Evolutionary conservation across 2,329 filamentous ascomycete genomes (phyloP).

Genomic region (Orbilia oligospora): DNA sequence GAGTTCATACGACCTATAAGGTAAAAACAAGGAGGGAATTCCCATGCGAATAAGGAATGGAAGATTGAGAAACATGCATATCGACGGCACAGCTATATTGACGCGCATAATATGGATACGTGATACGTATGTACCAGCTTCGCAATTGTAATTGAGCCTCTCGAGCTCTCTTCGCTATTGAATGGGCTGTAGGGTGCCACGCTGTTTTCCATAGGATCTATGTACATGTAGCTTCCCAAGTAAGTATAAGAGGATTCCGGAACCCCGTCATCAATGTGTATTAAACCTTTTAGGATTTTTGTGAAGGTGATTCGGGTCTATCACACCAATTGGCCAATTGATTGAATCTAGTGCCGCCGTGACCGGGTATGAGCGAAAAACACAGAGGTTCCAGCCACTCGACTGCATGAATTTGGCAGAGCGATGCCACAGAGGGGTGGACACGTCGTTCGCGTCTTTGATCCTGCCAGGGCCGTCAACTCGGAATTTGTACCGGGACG

Average conservation of each 20-base stretch:
- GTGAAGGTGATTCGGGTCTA: background rate
- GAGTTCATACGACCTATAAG: background rate
- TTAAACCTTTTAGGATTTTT: background rate
- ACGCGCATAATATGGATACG: constrained; percentile 28
- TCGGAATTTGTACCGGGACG: constrained; percentile 1
- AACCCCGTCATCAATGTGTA: background rate
- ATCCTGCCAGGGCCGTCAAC: constrained; percentile 10
- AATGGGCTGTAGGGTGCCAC: constrained; percentile 22
- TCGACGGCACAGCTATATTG: constrained; percentile 30
- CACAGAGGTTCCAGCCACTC: constrained; percentile 16
- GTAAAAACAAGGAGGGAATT: background rate
- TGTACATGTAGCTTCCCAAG: too few relatives aligned
- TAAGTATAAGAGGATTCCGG: background rate
- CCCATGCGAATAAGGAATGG: constrained; percentile 7
- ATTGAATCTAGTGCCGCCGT: background rate
- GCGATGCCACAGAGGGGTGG: constrained; percentile 7
- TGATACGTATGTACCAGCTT: background rate
- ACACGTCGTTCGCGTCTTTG: constrained; percentile 18
- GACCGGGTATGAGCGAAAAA: background rate
- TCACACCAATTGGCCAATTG: constrained; percentile 18
- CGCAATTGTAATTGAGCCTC: background rate
- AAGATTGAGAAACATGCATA: constrained; percentile 16
- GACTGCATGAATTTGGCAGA: background rate
- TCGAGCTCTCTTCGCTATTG: constrained; percentile 20
- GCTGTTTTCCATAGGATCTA: background rate